A percentile compares a stretch with the other conserved stretches of the same genome.
Conservation (phyloP, 345 rosid species). For the Excoecaria cochinchinensis region DNA sequence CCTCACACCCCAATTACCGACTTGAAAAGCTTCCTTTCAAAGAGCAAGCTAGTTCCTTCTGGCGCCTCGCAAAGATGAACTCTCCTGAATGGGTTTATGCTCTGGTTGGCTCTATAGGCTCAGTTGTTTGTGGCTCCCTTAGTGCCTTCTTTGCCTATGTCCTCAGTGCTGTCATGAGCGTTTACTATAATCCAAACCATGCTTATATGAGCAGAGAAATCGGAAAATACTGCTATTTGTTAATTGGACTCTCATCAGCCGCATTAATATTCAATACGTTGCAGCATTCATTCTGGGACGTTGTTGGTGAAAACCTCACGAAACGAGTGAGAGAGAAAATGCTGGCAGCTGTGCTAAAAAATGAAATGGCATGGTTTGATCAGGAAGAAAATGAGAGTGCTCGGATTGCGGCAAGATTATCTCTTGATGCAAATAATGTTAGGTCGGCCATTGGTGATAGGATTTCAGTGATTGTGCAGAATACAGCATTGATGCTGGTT, state of each 20-base stretch:
- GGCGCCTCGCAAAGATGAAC: slow-evolving; percentile 97
- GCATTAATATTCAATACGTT: slow-evolving; percentile 89
- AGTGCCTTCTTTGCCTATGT: slow-evolving; percentile 97
- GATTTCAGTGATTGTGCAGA: slow-evolving; percentile 93
- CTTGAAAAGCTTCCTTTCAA: slow-evolving; percentile 86
- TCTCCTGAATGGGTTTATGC: slow-evolving; percentile 97
- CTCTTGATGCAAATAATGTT: slow-evolving; percentile 96
- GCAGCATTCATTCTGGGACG: slow-evolving; percentile 97
- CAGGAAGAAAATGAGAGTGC: slow-evolving; percentile 97
- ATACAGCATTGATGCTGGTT: slow-evolving; percentile 88
- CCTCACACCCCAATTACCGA: slow-evolving; percentile 64
- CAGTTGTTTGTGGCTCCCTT: slow-evolving; percentile 83
- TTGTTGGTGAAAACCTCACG: slow-evolving; percentile 95
- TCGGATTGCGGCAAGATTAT: slow-evolving; percentile 80
- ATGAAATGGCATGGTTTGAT: slow-evolving; percentile 98
- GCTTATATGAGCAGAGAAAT: slow-evolving; percentile 85
- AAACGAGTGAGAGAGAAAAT: slow-evolving; percentile 94
- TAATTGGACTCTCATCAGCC: slow-evolving; percentile 93
- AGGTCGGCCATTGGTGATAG: slow-evolving; percentile 98
- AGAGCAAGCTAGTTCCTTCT: slow-evolving; percentile 95
- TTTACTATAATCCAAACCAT: slow-evolving; percentile 84
- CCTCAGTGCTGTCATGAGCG: slow-evolving; percentile 86
- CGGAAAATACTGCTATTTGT: slow-evolving; percentile 78
- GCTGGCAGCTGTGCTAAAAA: slow-evolving; percentile 80
- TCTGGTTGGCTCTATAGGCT: slow-evolving; percentile 82